Evolutionary conservation across 1,284 basidiomycete genomes (phyloP), one percentile per base, ranked within the genome.

Genomic region (Tranzscheliella williamsii): DNA sequence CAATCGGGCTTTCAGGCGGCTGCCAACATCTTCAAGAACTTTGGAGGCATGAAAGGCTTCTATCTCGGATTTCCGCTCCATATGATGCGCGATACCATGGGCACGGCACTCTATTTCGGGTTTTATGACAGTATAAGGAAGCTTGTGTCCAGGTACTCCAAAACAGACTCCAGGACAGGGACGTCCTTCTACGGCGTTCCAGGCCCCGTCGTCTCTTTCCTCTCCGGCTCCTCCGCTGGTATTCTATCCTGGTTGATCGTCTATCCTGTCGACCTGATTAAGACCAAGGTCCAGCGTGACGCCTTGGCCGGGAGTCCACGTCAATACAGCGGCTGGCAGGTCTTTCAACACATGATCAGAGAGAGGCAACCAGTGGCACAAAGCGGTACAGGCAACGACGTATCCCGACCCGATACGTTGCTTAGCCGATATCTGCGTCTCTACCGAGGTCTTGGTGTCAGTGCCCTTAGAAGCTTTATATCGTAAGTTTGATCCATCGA

Each of bases 211-310:
- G 60, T 77, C 4, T 74, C 74, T 9, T 77, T 77, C 51, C 29
- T 75, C 1, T 66, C 69, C 8, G 75, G 75, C 12, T 74, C 72
- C 1, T 48, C 60, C 5, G 69, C 73, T 2, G 75, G 75, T 9
- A 77, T 77, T 24, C 22, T 70, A 2, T 67, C 60, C 1, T 77
- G 75, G 75, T 52, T 76, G 23, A 54, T 72, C 21, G 63, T 75
- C 34, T 78, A 79, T 38, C 76, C 75, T 0, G 56, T 79, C 13
- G 77, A 67, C 67, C 89, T 91, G 42, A 89, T 94, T 47, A 95
- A 95, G 81, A 94, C 91, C 0, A 91, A 92, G 75, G 83, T 93
- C 26, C 91, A 95, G 75, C 87, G 92, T 72, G 86, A 91, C 42
- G 86, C 89, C 12, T 81, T 95, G 26, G 87, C 90, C 4, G 87